These are phyloP conservation scores for Trichaptum fuscoviolaceum DNA, from an alignment of 768 basidiomycete genomes.

Conservation along the genomic window DNA sequence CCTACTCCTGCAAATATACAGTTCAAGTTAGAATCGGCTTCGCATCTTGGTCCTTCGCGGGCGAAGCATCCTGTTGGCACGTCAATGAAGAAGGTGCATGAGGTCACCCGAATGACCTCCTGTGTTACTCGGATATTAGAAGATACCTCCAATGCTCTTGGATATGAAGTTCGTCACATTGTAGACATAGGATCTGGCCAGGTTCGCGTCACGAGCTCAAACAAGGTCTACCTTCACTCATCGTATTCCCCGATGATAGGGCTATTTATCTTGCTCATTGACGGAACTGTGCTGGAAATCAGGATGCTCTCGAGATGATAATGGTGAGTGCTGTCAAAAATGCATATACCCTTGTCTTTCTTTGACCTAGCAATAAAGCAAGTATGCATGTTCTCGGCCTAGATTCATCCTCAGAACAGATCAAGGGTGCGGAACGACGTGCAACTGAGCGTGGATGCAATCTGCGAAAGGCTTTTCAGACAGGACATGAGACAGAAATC, in stretches of 20 bases:
- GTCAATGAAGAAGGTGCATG: conserved; percentile 75
- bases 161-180: conserved; percentile 30
- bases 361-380: neutral
- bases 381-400: conserved; percentile 55
- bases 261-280: conserved; percentile 4
- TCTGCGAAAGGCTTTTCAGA: conserved; percentile 2
- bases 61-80: conserved; percentile 36
- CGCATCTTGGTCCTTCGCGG: conserved; percentile 13
- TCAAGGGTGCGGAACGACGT: conserved; percentile 50
- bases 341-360: neutral
- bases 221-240: neutral
- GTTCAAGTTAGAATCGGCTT: conserved; percentile 8
- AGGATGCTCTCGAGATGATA: neutral
- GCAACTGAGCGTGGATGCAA: conserved; percentile 12
- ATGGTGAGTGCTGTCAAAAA: neutral
- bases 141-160: conserved; percentile 18
- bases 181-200: conserved; percentile 78
- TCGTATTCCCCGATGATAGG: neutral
- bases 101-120: conserved; percentile 58
- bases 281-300: neutral
- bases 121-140: conserved; percentile 40
- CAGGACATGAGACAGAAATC: neutral
- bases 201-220: conserved; percentile 27
- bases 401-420: conserved; percentile 56
- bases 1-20: conserved; percentile 6